Base-by-base conservation (phyloP, 2,329 filamentous ascomycete species). In the Aspergillus persii region DNA sequence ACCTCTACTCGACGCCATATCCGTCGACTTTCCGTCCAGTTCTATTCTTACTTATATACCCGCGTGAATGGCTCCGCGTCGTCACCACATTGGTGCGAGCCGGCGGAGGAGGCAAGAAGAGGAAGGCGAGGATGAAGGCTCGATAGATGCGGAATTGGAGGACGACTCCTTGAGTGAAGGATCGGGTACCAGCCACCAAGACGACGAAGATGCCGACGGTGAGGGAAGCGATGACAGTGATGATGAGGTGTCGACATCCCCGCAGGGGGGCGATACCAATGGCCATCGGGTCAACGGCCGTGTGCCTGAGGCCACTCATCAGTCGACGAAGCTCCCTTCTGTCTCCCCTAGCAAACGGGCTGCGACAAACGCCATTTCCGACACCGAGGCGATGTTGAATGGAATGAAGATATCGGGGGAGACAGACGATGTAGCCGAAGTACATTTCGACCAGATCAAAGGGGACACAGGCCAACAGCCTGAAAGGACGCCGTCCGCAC, bases 91-190 rank as follows among this genome's bases (percentile, higher is more conserved):
- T 58, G 74, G 77, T 60, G 72, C 76, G 52, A 79, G 79, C 66
- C 74, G 79, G 63, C 73, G 79, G 61, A 72, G 76, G 66, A 74
- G 77, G 61, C 71, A 72, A 59, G 77, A 80, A 59, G 80, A 82
- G 61, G 80, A 81, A 59, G 80, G 77, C 52, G 79, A 80, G 65
- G 80, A 81, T 61, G 80, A 81, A 61, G 75, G 74, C 52, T 80
- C 78, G 49, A 60, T 83, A 61, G 78, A 77, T 54, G 83, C 78
- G 46, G 80, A 81, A 56, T 65, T 83, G 58, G 82, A 83, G 53
- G 84, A 86, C 65, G 86, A 88, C 70, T 88, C 86, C 46, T 76
- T 86, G 74, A 88, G 84, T 71, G 86, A 88, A 71, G 81, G 79
- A 41, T 87, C 86, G 11, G 75, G 80, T 26, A 77, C 81, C 62